phyloP scores from a whole-genome alignment of 495 filamentous ascomycete genomes.

The Aspergillus baeticus region DNA sequence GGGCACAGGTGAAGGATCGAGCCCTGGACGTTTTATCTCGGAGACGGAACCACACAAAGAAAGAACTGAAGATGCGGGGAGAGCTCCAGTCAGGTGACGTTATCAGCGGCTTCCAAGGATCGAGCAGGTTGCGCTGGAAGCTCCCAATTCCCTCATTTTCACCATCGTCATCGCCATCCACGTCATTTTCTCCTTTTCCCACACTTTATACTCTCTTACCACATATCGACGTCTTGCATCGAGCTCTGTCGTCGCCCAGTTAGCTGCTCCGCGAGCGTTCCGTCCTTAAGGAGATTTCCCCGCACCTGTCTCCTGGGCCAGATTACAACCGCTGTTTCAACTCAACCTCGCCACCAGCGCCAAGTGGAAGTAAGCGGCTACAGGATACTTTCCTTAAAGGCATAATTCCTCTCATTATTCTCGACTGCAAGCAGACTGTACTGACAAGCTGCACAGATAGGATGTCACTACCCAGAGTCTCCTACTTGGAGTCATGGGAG shows the following conservation, averaged over 20 bases:
- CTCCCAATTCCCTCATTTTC: slow-evolving; percentile 1
- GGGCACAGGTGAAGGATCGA: too few species aligned
- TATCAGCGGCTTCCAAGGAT: slow-evolving; percentile 1
- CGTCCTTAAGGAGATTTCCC: background rate
- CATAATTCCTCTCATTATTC: too few species aligned
- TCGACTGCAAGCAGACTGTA: too few species aligned
- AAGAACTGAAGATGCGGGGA: slow-evolving; percentile 7
- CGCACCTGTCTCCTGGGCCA: background rate
- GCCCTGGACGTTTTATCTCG: background rate
- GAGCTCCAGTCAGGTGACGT: slow-evolving; percentile 18
- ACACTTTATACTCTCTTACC: background rate
- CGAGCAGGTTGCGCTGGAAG: background rate
- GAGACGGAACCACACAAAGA: background rate
- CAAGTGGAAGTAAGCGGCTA: background rate
- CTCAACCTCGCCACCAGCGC: background rate
- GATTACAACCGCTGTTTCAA: background rate
- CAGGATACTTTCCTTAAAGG: background rate
- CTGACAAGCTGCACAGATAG: background rate
- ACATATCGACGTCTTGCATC: background rate
- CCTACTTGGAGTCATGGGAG: slow-evolving; percentile 45
- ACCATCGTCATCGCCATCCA: background rate
- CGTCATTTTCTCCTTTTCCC: background rate
- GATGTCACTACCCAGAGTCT: slow-evolving; percentile 26
- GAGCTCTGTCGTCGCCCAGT: background rate
- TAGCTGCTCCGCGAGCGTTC: too few species aligned